phyloP scores from a whole-genome alignment of 768 basidiomycete genomes.

The Termitomyces sp. region DNA sequence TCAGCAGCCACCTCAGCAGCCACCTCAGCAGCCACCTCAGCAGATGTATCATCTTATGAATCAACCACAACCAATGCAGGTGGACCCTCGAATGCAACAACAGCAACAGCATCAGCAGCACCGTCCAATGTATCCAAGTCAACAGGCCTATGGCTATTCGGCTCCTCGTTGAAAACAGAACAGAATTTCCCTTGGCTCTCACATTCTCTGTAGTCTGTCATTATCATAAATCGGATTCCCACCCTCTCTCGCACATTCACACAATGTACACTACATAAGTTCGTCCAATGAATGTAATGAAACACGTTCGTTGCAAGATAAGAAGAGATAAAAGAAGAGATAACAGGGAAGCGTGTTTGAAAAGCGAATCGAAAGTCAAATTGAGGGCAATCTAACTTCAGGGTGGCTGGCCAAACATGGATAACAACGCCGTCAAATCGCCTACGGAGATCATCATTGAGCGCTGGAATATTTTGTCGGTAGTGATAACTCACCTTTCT shows the following conservation, averaged over 20 bases:
- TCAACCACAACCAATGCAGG: constrained; percentile 24
- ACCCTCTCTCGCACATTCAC: background rate
- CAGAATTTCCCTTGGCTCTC: background rate
- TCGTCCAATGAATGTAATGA: background rate
- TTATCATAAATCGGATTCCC: background rate
- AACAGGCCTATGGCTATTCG: constrained; percentile 9
- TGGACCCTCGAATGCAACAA: constrained; percentile 11
- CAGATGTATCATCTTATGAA: constrained; percentile 22
- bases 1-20: constrained; percentile 25
- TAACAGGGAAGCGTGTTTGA: background rate
- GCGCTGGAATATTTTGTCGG: background rate
- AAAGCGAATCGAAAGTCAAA: background rate
- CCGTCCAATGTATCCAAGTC: constrained; percentile 10
- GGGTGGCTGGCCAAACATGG: constrained; percentile 41
- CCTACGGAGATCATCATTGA: constrained; percentile 23
- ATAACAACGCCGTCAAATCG: constrained; percentile 47
- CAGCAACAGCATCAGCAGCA: constrained; percentile 4
- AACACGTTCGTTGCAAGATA: background rate
- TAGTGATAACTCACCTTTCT: constrained; percentile 36
- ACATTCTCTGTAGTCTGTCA: background rate
- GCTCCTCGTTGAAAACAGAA: constrained; percentile 5
- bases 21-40: constrained; percentile 26
- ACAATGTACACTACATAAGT: constrained; percentile 1
- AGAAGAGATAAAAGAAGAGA: too few species aligned
- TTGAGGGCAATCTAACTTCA: background rate